These are phyloP conservation scores for Boletus reticuloceps DNA, from an alignment of 768 basidiomycete genomes.

Conservation along the genomic window DNA sequence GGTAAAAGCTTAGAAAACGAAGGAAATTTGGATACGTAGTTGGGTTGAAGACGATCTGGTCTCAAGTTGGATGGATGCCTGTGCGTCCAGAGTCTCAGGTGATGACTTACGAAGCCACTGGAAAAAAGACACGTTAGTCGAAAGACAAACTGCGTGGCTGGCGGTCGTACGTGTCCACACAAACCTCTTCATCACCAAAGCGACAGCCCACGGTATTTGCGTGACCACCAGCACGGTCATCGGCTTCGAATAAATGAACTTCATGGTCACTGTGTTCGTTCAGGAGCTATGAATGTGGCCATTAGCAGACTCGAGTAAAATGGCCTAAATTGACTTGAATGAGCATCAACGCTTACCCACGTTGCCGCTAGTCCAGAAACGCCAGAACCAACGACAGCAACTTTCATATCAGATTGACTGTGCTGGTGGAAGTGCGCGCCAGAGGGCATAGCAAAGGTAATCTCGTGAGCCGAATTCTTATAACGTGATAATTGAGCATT, in stretches of 20 bases:
- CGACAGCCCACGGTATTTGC: slow-evolving; percentile 67
- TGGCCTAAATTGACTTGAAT: no score
- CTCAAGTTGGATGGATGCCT: background rate
- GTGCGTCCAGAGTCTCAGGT: background rate
- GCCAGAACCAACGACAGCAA: slow-evolving; percentile 76
- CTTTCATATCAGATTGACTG: slow-evolving; percentile 28
- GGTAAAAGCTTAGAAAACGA: slow-evolving; percentile 54
- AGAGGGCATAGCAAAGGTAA: background rate
- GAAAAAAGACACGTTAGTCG: background rate
- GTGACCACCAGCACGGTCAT: slow-evolving; percentile 67
- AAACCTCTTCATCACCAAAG: slow-evolving; percentile 40
- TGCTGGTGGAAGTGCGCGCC: background rate
- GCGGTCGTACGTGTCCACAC: slow-evolving; percentile 66
- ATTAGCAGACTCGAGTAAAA: background rate
- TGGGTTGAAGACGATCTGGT: slow-evolving; percentile 74
- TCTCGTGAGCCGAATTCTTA: background rate
- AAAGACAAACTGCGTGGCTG: background rate
- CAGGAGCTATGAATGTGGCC: slow-evolving; percentile 44
- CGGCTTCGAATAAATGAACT: slow-evolving; percentile 73
- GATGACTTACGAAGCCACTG: slow-evolving; percentile 54
- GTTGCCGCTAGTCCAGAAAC: slow-evolving; percentile 77
- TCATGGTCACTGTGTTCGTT: slow-evolving; percentile 74
- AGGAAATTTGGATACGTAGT: slow-evolving; percentile 78
- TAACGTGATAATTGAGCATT: background rate
- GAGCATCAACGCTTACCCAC: slow-evolving; percentile 47